Evolutionary conservation across 2,329 filamentous ascomycete genomes (phyloP), one percentile per base, ranked within the genome.

Genomic region (Penicillium sp.): DNA sequence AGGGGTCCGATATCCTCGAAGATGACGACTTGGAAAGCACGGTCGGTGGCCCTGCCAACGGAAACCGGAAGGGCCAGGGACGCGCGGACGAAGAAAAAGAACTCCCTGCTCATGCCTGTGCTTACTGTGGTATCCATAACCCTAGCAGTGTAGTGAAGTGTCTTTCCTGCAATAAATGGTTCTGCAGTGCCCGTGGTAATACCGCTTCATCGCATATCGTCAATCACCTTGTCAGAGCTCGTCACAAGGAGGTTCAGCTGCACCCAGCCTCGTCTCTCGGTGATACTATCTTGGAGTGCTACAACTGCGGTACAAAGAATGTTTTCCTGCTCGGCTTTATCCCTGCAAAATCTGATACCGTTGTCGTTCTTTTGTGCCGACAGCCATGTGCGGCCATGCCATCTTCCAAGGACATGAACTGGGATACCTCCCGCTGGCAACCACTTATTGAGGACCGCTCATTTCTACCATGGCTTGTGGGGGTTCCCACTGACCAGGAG

Each of bases 291-390:
- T 84, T 99, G 59, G 94, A 99, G 79, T 99, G 94, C 78, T 99
- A 99, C 80, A 97, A 97, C 77, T 99, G 94, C 75, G 94, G 93
- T 45, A 97, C 91, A n/a, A 97, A 97, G 79, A 99, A 99, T 73
- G 93, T 97, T 47, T 99, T 99, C 67, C 82, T 97, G 33, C 87
- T 99, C 26, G 94, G 94, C 6, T 99, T 99, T 73, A 99, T 99
- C 65, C 95, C 94, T 9, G 94, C 94, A 54, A 99, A 99, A 73
- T 97, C 94, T 11, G 95, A 99, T 69, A 97, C 94, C 0, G 94
- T 99, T 26, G 95, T 99, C 7, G 94, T 99, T 23, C 85, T 99
- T 43, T 84, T 99, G 35, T 99, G 94, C 74, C 92, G 94, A 58
- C 94, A 97, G 75, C 94, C 94, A 45, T 99, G 94, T 74, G 94